A percentile compares a stretch with the other conserved stretches of the same genome.
These are phyloP conservation scores for Vigna hirtella DNA, from an alignment of 306 rosid genomes.

Conservation along the genomic window DNA sequence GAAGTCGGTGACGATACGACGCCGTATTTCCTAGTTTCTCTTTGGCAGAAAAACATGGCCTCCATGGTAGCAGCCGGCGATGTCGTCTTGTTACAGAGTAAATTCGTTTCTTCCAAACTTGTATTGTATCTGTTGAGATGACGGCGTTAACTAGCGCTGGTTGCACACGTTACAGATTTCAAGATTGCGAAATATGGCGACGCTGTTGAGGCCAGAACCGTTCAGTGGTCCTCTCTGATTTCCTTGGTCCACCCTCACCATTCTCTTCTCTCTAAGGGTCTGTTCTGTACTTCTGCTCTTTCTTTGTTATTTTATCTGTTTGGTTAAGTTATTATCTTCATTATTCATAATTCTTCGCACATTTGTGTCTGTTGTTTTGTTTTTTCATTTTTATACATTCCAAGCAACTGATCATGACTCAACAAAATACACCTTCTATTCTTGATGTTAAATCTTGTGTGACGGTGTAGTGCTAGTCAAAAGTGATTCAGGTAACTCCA, in stretches of 20 bases:
- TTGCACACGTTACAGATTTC: slow-evolving; percentile 58
- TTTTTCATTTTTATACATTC: too few relatives aligned
- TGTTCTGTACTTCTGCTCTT: not conserved
- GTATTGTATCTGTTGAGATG: not conserved
- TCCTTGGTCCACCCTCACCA: slow-evolving; percentile 66
- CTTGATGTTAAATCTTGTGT: not conserved
- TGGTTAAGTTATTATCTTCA: not conserved
- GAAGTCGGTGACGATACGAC: slow-evolving; percentile 83
- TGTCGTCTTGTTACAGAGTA: slow-evolving; percentile 70
- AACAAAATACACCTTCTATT: not conserved
- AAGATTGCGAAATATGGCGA: slow-evolving; percentile 70
- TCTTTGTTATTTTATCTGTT: not conserved
- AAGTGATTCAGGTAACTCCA: not conserved
- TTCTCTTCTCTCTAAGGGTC: slow-evolving; percentile 70
- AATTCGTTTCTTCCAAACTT: not conserved
- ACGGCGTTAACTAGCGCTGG: not conserved
- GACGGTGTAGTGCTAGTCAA: not conserved
- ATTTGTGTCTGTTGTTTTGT: not conserved
- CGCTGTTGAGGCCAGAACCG: slow-evolving; percentile 71
- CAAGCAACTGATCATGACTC: not conserved
- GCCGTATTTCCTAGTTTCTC: slow-evolving; percentile 68
- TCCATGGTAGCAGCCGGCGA: slow-evolving; percentile 61
- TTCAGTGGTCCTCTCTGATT: slow-evolving; percentile 70
- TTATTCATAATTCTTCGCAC: not conserved
- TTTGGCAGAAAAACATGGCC: slow-evolving; percentile 73